Conservation (phyloP, 768 basidiomycete genomes). For the Coprinellus micaceus region DNA sequence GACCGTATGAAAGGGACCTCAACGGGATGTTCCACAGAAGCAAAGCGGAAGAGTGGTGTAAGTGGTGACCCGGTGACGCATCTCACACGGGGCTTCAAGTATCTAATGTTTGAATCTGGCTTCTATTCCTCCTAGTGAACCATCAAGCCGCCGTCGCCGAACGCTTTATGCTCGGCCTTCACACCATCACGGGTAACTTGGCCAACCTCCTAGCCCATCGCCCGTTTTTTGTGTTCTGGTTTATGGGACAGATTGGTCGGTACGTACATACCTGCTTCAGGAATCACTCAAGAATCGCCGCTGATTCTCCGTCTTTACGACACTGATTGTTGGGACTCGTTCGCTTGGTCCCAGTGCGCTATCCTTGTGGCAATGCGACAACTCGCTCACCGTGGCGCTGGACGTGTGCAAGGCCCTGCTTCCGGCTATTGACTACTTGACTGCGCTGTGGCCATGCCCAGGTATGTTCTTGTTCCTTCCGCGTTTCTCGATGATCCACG, state of each 20-base stretch:
- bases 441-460: conserved; percentile 60
- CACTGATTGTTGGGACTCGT: conserved; percentile 31
- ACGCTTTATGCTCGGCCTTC: conserved; percentile 56
- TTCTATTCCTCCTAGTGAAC: conserved; percentile 37
- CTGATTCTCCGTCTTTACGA: conserved; percentile 6
- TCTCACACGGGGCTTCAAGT: background rate
- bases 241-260: conserved; percentile 68
- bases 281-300: background rate
- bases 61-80: conserved; percentile 26
- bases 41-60: conserved; percentile 69
- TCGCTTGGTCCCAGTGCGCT: conserved; percentile 28
- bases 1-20: conserved; percentile 27
- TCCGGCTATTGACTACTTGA: conserved; percentile 58
- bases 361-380: conserved; percentile 59
- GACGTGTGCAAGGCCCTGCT: conserved; percentile 61
- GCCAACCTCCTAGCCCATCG: conserved; percentile 48
- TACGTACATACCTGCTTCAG: conserved; percentile 18
- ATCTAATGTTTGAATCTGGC: background rate
- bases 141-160: conserved; percentile 60
- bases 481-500: too few relatives aligned
- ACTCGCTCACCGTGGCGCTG: conserved; percentile 53
- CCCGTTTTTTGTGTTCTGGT: conserved; percentile 73
- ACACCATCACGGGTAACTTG: conserved; percentile 55
- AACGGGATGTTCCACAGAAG: conserved; percentile 45
- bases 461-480: conserved; percentile 44